Evolutionary conservation across 352 stramenopile species (phyloP), one percentile per base, ranked within the genome.

Genomic region (Globisporangium lucens): DNA sequence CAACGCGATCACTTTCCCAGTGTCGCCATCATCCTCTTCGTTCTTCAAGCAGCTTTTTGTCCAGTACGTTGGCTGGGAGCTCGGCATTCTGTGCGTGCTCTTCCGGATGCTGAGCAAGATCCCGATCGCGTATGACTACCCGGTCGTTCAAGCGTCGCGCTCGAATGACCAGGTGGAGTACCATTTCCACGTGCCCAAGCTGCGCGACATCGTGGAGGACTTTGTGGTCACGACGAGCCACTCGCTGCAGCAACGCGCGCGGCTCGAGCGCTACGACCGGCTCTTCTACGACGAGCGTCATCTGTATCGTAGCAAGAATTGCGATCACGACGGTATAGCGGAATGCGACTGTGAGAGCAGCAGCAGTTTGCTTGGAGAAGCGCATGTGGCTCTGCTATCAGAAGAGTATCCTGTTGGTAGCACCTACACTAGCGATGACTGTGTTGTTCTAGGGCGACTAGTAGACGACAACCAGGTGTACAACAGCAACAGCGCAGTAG

Each of bases 21-120:
- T 43, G 30, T 41, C 30, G 20, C 4, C 55, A 35, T 60, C 55
- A 41, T 36, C 58, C 12, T 61, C 49, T 7, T 30, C 38, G 7
- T n/a, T 69, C 30, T 20, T 56, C 13, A 52, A 36, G 8, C 41
- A 53, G 24, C 43, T 69, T 4, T 27, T 69, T n/a, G 29, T 33
- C n/a, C 38, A 69, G 47, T 62, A 51, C 46, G 41, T 69, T 7
- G 64, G 38, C 10, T 69, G 64, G 64, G 64, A 69, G 12, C 56
- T 64, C n/a, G 55, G 29, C 13, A 41, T 56, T 3, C 4, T 69
- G 20, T n/a, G 30, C 13, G 30, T 47, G 3, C 24, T 64, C 22
- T 58, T 64, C 33, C 27, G 47, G 12, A 63, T 69, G 64, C 56
- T 69, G 2, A 47, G 53, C 41, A 64, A 65, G 30, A 59, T 64